These are phyloP conservation scores for Alternaria solani DNA, from an alignment of 2,329 filamentous ascomycete species.

Conservation along the genomic window DNA sequence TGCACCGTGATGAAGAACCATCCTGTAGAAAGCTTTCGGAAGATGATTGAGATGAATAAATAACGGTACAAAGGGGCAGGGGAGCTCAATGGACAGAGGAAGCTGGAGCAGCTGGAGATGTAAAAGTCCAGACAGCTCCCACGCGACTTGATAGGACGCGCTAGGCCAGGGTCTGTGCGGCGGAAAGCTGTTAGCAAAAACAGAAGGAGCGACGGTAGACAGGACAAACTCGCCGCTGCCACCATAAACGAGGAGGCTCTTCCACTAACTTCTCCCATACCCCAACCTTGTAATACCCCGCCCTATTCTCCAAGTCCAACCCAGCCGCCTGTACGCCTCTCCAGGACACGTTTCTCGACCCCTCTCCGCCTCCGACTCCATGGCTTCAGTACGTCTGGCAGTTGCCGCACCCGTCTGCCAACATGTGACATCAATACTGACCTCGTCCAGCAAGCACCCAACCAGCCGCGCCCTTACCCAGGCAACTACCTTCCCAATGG, in stretches of 20 bases:
- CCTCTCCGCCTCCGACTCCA: conserved; percentile 36
- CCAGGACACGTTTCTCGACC: conserved; percentile 32
- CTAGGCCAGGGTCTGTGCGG: conserved; percentile 26
- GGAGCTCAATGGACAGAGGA: conserved; percentile 2
- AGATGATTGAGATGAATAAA: background rate
- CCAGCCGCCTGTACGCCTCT: conserved; percentile 19
- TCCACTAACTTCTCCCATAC: conserved; percentile 22
- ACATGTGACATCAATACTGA: conserved; percentile 32
- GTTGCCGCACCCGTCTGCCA: conserved; percentile 10
- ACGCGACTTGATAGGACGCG: conserved; percentile 30
- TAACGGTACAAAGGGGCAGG: background rate
- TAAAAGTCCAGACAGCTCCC: conserved; percentile 23
- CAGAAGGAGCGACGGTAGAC: conserved; percentile 32
- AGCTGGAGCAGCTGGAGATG: conserved; percentile 1
- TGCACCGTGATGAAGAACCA: background rate
- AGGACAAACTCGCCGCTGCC: conserved; percentile 36
- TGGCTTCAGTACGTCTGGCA: conserved; percentile 46
- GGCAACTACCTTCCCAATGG: conserved; percentile 59
- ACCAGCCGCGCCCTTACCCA: conserved; percentile 60
- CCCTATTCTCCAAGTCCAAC: conserved; percentile 10
- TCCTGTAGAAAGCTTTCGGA: background rate
- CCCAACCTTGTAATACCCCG: conserved; percentile 17
- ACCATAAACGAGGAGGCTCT: conserved; percentile 36
- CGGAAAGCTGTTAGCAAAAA: conserved; percentile 42
- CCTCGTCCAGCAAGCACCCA: conserved; percentile 56